These are phyloP conservation scores for Begonia loranthoides DNA, from an alignment of 306 rosid species.

Conservation along the genomic window DNA sequence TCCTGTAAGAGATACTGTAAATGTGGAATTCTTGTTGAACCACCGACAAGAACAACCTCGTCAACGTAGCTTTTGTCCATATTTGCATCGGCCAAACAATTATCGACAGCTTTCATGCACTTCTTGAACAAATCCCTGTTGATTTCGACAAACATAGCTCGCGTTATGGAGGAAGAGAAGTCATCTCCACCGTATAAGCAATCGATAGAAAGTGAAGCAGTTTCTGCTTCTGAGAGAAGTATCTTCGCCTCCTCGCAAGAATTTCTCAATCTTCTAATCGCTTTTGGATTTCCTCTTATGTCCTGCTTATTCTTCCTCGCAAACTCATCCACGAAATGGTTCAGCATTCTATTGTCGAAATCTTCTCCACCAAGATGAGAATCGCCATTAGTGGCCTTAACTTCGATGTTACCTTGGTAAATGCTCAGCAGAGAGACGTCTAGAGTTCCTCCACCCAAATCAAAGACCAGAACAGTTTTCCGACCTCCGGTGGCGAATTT, in stretches of 20 bases:
- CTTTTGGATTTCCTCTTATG: background rate
- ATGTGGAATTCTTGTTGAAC: constrained; percentile 16
- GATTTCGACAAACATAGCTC: constrained; percentile 10
- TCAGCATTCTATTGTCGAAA: constrained; percentile 4
- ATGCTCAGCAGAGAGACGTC: background rate
- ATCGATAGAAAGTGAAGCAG: constrained; percentile 3
- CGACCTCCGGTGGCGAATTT: background rate
- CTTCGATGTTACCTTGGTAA: background rate
- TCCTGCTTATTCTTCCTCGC: constrained; percentile 2
- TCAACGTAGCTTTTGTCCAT: constrained; percentile 8
- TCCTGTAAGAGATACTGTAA: constrained; percentile 11
- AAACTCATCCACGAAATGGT: constrained; percentile 2
- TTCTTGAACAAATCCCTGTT: constrained; percentile 12
- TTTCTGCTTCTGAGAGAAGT: constrained; percentile 5
- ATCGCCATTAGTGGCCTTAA: constrained; percentile 3
- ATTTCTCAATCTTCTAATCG: constrained; percentile 1
- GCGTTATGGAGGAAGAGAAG: constrained; percentile 11
- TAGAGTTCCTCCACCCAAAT: constrained; percentile 6
- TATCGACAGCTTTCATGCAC: constrained; percentile 11
- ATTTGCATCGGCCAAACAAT: constrained; percentile 11
- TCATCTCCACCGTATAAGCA: constrained; percentile 10
- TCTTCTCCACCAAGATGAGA: constrained; percentile 11
- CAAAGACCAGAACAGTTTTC: constrained; percentile 8
- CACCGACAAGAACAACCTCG: constrained; percentile 11
- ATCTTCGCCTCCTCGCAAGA: constrained; percentile 12